Conservation (phyloP, 352 stramenopile species). For the Phytophthora lateralis region DNA sequence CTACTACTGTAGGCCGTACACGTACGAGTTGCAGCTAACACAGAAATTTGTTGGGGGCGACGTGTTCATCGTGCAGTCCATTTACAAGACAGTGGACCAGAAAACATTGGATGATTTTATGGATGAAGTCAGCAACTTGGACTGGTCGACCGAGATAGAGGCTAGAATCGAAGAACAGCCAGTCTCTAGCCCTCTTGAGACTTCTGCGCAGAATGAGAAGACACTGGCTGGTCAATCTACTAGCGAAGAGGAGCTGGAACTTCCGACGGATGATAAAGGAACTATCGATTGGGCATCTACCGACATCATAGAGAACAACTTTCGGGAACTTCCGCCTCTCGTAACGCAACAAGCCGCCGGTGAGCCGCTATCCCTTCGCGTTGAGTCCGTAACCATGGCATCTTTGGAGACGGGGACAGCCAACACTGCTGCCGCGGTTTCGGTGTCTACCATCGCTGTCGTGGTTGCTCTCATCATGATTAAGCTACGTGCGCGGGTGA, state of each 20-base stretch:
- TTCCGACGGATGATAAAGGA: background rate
- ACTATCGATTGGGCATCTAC: background rate
- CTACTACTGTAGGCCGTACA: slow-evolving; percentile 49
- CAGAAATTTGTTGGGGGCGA: slow-evolving; percentile 36
- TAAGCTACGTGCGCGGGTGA: slow-evolving; percentile 13
- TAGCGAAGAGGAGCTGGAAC: background rate
- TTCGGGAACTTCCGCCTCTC: background rate
- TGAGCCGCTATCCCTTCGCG: background rate
- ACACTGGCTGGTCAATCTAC: background rate
- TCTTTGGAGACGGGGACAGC: background rate
- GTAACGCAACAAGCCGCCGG: background rate
- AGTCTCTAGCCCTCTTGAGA: background rate
- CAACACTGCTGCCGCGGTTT: slow-evolving; percentile 7
- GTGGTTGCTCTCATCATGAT: slow-evolving; percentile 12
- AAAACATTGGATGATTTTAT: slow-evolving; percentile 40
- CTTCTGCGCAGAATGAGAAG: background rate
- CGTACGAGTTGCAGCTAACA: slow-evolving; percentile 47
- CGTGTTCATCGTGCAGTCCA: slow-evolving; percentile 45
- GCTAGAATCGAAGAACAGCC: background rate
- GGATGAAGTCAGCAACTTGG: slow-evolving; percentile 38
- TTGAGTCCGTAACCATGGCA: slow-evolving; percentile 2
- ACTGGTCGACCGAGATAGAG: slow-evolving; percentile 17
- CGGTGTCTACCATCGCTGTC: slow-evolving; percentile 10
- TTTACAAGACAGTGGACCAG: slow-evolving; percentile 45
- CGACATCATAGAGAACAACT: background rate